Conservation (phyloP, 257 asterid genomes). For the Capsicum rhomboideum region DNA sequence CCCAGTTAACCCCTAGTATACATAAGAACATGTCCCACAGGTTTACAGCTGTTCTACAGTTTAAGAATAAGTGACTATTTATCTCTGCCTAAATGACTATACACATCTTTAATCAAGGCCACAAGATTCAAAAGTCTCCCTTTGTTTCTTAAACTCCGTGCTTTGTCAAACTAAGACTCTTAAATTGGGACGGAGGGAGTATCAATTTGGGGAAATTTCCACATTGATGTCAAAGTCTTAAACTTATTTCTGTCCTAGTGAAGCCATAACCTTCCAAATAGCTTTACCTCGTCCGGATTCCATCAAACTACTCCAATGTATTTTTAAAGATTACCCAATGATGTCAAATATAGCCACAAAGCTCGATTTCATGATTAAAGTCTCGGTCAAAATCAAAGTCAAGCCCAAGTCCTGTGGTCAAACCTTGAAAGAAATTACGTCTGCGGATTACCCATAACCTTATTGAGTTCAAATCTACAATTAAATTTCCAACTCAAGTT, state of each 20-base stretch:
- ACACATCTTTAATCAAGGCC: not conserved
- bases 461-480: not conserved
- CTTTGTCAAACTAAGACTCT: not conserved
- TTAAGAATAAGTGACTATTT: too few relatives aligned
- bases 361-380: not conserved
- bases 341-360: not conserved
- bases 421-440: not conserved
- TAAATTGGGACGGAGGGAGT: not conserved
- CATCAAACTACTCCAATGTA: not conserved
- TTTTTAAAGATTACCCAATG: not conserved
- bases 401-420: not conserved
- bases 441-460: not conserved
- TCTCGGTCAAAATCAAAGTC: not conserved
- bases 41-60: too few relatives aligned
- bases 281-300: not conserved
- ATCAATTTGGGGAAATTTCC: not conserved
- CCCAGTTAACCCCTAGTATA: too few relatives aligned
- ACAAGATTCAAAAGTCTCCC: not conserved
- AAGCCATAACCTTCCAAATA: not conserved
- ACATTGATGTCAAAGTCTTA: not conserved
- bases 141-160: not conserved
- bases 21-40: too few relatives aligned
- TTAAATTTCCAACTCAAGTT: not conserved
- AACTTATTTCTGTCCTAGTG: not conserved
- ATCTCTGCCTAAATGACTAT: not conserved